Percentiles rank a stretch among this genome's conserved stretches.
These are phyloP conservation scores for Globisporangium abappressorium DNA, from an alignment of 352 stramenopile genomes.

Conservation along the genomic window DNA sequence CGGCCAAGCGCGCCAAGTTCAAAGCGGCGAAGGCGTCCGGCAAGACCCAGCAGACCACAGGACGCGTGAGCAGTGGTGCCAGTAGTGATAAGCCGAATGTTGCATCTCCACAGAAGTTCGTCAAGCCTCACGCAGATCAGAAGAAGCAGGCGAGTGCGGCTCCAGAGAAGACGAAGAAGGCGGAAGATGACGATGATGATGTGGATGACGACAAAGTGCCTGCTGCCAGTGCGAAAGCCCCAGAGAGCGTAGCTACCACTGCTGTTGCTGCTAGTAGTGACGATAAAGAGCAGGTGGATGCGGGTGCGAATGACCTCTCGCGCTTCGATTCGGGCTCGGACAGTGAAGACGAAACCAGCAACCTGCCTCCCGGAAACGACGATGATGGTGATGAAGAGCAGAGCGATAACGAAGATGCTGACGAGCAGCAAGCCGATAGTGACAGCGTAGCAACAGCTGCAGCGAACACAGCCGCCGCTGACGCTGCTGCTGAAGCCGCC, in stretches of 20 bases:
- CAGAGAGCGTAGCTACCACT: neutral
- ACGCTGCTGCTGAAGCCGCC: neutral
- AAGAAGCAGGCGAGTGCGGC: neutral
- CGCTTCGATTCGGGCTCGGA: slow-evolving; percentile 18
- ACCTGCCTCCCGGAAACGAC: slow-evolving; percentile 8
- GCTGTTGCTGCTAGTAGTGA: neutral
- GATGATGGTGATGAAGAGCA: slow-evolving; percentile 17
- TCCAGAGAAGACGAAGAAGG: slow-evolving; percentile 16
- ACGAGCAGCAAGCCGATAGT: neutral
- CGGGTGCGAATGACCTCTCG: slow-evolving; percentile 9
- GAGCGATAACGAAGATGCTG: slow-evolving; percentile 13
- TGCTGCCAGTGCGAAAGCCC: neutral
- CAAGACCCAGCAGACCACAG: slow-evolving; percentile 11
- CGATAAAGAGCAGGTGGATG: slow-evolving; percentile 14
- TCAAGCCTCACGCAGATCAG: slow-evolving; percentile 4
- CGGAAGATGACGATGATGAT: neutral
- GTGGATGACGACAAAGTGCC: slow-evolving; percentile 7
- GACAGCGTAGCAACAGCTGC: neutral
- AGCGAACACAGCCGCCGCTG: neutral
- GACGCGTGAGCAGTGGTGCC: slow-evolving; percentile 1
- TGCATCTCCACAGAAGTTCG: slow-evolving; percentile 6
- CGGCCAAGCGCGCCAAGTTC: slow-evolving; percentile 32
- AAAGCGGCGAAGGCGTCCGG: slow-evolving; percentile 23
- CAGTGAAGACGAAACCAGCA: slow-evolving; percentile 13
- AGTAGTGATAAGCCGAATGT: slow-evolving; percentile 1